Evolutionary conservation across 1,284 basidiomycete genomes (phyloP).

Genomic region (Malassezia caprae): DNA sequence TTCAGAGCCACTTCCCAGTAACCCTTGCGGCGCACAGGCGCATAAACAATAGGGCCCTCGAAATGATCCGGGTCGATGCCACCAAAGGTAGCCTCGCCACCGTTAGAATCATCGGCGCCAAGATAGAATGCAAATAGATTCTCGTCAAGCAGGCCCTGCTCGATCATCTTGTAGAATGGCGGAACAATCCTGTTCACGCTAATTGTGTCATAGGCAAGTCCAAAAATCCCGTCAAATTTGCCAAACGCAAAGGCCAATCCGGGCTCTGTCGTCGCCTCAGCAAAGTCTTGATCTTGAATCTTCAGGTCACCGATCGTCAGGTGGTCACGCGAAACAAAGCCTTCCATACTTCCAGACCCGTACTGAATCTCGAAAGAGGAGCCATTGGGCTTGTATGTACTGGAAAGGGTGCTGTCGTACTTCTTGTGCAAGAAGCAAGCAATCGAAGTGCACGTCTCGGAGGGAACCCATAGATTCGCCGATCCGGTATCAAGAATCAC

Average conservation of each 20-base stretch:
- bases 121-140: slow-evolving; percentile 92
- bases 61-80: slow-evolving; percentile 74
- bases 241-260: slow-evolving; percentile 86
- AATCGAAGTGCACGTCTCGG: slow-evolving; percentile 77
- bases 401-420: slow-evolving; percentile 74
- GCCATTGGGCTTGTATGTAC: slow-evolving; percentile 84
- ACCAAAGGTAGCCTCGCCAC: slow-evolving; percentile 86
- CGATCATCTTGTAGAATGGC: slow-evolving; percentile 89
- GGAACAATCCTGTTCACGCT: slow-evolving; percentile 86
- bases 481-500: slow-evolving; percentile 79
- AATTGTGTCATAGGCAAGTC: slow-evolving; percentile 91
- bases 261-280: slow-evolving; percentile 91
- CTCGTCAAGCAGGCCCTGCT: slow-evolving; percentile 69
- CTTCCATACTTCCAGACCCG: slow-evolving; percentile 93
- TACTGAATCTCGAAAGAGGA: slow-evolving; percentile 85
- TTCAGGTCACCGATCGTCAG: slow-evolving; percentile 74
- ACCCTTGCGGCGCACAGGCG: slow-evolving; percentile 85
- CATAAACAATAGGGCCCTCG: slow-evolving; percentile 72
- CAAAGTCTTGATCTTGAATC: slow-evolving; percentile 75
- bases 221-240: slow-evolving; percentile 88
- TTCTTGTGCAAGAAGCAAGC: slow-evolving; percentile 95
- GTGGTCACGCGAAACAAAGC: slow-evolving; percentile 79
- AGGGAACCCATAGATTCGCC: slow-evolving; percentile 89
- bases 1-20: slow-evolving; percentile 65
- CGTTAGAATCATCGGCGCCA: slow-evolving; percentile 74